These are phyloP conservation scores for Chaetomium strumarium DNA, from an alignment of 2,329 filamentous ascomycete species.

Conservation along the genomic window DNA sequence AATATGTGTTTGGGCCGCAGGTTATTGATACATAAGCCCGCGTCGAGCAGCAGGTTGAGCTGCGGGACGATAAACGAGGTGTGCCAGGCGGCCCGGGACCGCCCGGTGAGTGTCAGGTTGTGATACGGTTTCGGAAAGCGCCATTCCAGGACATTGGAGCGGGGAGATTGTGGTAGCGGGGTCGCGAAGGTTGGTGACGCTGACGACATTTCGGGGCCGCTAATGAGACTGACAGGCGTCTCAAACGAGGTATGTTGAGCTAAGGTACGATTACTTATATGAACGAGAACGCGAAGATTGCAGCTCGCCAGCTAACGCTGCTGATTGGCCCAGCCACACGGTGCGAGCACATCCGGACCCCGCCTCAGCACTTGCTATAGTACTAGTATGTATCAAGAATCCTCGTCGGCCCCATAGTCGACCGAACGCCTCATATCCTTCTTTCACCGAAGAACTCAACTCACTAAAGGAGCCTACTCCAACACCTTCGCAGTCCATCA, in stretches of 20 bases:
- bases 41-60: slow-evolving; percentile 45
- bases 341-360: too few relatives aligned
- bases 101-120: slow-evolving; percentile 39
- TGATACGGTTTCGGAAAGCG: slow-evolving; percentile 38
- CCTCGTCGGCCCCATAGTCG: too few relatives aligned
- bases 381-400: too few relatives aligned
- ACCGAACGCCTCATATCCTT: too few relatives aligned
- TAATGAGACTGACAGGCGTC: not conserved
- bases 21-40: slow-evolving; percentile 42
- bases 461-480: too few relatives aligned
- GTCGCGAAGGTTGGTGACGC: slow-evolving; percentile 34
- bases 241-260: too few relatives aligned
- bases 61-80: slow-evolving; percentile 46
- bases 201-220: slow-evolving; percentile 2
- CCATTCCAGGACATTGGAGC: slow-evolving; percentile 42
- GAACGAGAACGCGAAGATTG: too few relatives aligned
- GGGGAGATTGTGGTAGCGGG: slow-evolving; percentile 38
- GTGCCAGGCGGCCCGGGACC: slow-evolving; percentile 46
- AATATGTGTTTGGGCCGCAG: slow-evolving; percentile 44
- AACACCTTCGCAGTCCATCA: not conserved
- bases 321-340: too few relatives aligned
- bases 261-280: not conserved
- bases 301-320: too few relatives aligned
- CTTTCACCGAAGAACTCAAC: too few relatives aligned
- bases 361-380: too few relatives aligned